phyloP scores from a whole-genome alignment of 2,329 filamentous ascomycete genomes.

The Acarospora socialis region DNA sequence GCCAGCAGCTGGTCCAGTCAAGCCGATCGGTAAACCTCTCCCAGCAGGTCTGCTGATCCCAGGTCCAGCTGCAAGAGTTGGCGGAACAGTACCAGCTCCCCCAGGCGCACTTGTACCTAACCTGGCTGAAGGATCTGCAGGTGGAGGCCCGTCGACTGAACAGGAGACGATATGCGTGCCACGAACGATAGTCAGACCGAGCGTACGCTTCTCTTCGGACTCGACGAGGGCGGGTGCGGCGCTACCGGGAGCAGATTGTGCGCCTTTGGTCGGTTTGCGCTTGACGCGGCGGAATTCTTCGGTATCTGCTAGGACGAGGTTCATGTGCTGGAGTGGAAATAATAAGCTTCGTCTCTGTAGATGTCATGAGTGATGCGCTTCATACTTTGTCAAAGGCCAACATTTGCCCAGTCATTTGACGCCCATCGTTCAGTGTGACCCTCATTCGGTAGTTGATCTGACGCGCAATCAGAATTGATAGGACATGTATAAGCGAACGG shows the following conservation, averaged over 20 bases:
- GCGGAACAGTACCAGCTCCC: slow-evolving; percentile 41
- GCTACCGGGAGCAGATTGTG: slow-evolving; percentile 44
- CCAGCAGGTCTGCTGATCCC: slow-evolving; percentile 86
- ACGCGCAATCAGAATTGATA: neutral
- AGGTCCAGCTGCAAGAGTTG: slow-evolving; percentile 65
- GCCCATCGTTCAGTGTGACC: slow-evolving; percentile 83
- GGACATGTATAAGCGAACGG: slow-evolving; percentile 1
- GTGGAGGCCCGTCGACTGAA: slow-evolving; percentile 89
- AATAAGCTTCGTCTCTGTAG: slow-evolving; percentile 6
- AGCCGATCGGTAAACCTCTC: slow-evolving; percentile 65
- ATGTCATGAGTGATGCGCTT: slow-evolving; percentile 5
- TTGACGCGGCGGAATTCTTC: slow-evolving; percentile 93
- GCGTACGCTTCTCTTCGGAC: slow-evolving; percentile 91
- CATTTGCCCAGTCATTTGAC: slow-evolving; percentile 96
- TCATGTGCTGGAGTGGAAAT: slow-evolving; percentile 65
- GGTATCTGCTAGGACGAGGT: slow-evolving; percentile 93
- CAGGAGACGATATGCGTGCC: slow-evolving; percentile 90
- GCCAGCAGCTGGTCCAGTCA: slow-evolving; percentile 79
- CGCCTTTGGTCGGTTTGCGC: slow-evolving; percentile 62
- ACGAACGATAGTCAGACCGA: slow-evolving; percentile 86
- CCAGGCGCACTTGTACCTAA: slow-evolving; percentile 63
- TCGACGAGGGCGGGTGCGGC: slow-evolving; percentile 55
- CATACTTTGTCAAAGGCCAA: slow-evolving; percentile 91
- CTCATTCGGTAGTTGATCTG: slow-evolving; percentile 99
- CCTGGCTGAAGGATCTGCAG: slow-evolving; percentile 80